Evolutionary conservation across 352 stramenopile genomes (phyloP).

Genomic region (Phytophthora palmivora): DNA sequence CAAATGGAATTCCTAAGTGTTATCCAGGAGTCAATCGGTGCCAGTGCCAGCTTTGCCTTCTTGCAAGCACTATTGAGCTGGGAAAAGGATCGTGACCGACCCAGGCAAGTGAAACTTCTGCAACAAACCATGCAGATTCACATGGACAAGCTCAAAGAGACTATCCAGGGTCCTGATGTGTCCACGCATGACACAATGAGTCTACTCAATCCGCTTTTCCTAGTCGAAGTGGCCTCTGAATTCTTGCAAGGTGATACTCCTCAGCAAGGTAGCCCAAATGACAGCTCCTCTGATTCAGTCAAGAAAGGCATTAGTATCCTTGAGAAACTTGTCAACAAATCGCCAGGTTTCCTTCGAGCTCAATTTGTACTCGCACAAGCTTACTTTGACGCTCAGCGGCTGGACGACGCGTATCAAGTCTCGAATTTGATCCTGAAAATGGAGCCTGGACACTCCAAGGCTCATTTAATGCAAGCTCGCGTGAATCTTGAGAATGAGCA

Average conservation of each 20-base stretch:
- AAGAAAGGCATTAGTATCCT: constrained; percentile 64
- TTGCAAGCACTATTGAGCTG: constrained; percentile 88
- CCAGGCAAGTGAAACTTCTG: constrained; percentile 75
- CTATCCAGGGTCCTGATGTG: constrained; percentile 62
- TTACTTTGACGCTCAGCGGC: constrained; percentile 69
- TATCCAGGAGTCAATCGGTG: constrained; percentile 89
- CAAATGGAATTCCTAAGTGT: constrained; percentile 94
- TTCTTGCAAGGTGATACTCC: constrained; percentile 63
- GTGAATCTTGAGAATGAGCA: constrained; percentile 85
- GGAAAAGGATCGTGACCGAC: constrained; percentile 75
- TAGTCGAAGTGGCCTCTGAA: constrained; percentile 88
- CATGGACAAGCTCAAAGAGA: constrained; percentile 81
- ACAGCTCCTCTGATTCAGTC: constrained; percentile 15
- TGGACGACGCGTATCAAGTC: constrained; percentile 85
- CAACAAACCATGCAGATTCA: constrained; percentile 83
- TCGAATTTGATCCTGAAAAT: constrained; percentile 83
- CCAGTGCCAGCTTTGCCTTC: constrained; percentile 82
- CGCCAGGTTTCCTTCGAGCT: constrained; percentile 83
- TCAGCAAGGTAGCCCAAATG: constrained; percentile 14
- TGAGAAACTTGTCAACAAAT: constrained; percentile 85
- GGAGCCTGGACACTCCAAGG: constrained; percentile 73
- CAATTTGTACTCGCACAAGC: constrained; percentile 87
- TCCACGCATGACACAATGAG: constrained; percentile 83
- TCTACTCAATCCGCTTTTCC: constrained; percentile 88
- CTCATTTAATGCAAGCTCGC: constrained; percentile 86